Conservation (phyloP, 2,329 filamentous ascomycete species). For the Penicillium freii region DNA sequence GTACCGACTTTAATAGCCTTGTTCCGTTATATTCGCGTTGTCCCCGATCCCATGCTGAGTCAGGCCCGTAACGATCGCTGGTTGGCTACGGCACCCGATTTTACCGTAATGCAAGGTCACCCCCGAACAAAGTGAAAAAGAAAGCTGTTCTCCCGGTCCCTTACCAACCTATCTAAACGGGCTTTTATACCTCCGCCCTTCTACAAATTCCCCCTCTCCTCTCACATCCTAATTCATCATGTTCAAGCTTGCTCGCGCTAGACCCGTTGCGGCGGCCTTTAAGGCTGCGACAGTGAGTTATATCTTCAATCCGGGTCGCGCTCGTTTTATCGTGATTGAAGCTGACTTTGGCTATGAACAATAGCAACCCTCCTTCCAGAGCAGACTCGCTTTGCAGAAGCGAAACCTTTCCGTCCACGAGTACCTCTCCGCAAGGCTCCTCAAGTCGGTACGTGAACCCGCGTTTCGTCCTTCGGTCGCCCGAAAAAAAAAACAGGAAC, state of each 20-base stretch:
- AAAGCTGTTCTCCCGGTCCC: constrained; percentile 34
- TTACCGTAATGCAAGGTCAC: constrained; percentile 28
- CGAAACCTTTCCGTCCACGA: constrained; percentile 96
- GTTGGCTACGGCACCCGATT: constrained; percentile 31
- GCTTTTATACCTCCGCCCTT: constrained; percentile 14
- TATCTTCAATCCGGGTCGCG: constrained; percentile 15
- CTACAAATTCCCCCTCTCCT: constrained; percentile 14
- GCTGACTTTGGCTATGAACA: constrained; percentile 10
- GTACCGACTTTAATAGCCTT: not conserved
- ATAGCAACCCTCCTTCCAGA: constrained; percentile 58
- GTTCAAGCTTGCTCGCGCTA: constrained; percentile 84
- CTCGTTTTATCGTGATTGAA: constrained; percentile 8
- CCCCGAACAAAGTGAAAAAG: constrained; percentile 35
- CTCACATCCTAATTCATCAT: constrained; percentile 53
- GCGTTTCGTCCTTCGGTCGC: constrained; percentile 16
- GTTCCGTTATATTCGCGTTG: constrained; percentile 37
- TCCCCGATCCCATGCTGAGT: constrained; percentile 26
- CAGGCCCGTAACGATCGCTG: constrained; percentile 27
- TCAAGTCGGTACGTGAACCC: constrained; percentile 59
- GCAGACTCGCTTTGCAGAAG: constrained; percentile 64
- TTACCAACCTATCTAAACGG: constrained; percentile 12
- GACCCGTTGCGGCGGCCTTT: constrained; percentile 76
- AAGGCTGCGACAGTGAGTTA: constrained; percentile 71
- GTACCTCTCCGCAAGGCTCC: constrained; percentile 90
- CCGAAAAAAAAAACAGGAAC: constrained; percentile 4